Evolutionary conservation across 78 protist genomes (phyloP), one percentile per base, ranked within the genome.

Genomic region (Diacronema lutheri): DNA sequence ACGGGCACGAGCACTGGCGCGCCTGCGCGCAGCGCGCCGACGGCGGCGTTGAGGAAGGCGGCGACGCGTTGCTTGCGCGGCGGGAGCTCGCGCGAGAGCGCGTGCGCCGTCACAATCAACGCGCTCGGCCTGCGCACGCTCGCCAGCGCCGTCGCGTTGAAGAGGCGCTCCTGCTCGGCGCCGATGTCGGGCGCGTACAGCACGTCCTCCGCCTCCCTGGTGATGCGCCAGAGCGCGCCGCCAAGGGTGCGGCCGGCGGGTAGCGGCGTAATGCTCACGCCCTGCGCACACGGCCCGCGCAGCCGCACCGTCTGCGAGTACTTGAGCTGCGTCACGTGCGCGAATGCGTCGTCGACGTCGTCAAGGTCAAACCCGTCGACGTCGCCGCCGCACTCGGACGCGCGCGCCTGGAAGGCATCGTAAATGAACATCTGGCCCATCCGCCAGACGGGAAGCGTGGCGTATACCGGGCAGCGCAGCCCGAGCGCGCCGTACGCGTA

Each of bases 391-490:
- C 20, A 20, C 50, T 26, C 35, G 1, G 29, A 7, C 6, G 25
- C 56, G n/a, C 44, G 9, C 14, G 21, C 57, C 55, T 85, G 80
- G 61, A 73, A 90, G 12, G 89, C 90, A 71, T 96, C 96, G 87
- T 93, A 95, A 85, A 96, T 31, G 64, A 88, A 37, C 92, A 97
- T 81, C 86, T 90, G 90, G 16, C 97, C 98, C 96, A 97, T 93
- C 85, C 91, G 73, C 21, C 26, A 26, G 13, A 93, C 91, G 26
- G 99, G 99, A 14, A 90, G 74, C 35, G 99, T 97, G 4, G 93
- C 94, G 81, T 93, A 97, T 4, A 96, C 85, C 25, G 90, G 92
- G 11, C 86, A 88, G 65, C 57, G 33, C 50, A 96, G 55, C 23
- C 96, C 96, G 41, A 89, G 41, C 57, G 55, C 58, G 29, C 90